These are phyloP conservation scores for Neopestalotiopsis sp. DNA, from an alignment of 2,329 filamentous ascomycete species.

Conservation along the genomic window DNA sequence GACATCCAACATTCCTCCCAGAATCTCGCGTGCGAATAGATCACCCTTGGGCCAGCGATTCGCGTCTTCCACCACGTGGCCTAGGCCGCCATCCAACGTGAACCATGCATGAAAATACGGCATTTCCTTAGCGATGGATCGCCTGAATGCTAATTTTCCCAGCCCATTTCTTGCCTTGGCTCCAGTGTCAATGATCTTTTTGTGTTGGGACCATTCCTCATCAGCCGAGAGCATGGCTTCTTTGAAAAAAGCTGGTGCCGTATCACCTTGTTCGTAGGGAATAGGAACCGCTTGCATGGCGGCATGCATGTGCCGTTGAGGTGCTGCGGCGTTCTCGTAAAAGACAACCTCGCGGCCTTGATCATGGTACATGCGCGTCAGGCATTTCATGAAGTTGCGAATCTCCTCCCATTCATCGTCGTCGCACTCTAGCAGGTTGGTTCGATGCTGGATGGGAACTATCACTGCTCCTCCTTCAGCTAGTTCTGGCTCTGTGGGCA, in stretches of 20 bases:
- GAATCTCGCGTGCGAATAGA: conserved; percentile 87
- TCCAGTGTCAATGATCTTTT: conserved; percentile 89
- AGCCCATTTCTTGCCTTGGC: conserved; percentile 68
- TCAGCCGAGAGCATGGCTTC: conserved; percentile 90
- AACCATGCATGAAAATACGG: conserved; percentile 99
- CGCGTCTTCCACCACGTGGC: conserved; percentile 88
- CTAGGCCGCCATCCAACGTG: conserved; percentile 85
- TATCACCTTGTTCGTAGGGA: conserved; percentile 89
- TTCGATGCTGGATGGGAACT: conserved; percentile 84
- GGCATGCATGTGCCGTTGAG: conserved; percentile 80
- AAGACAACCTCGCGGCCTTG: conserved; percentile 93
- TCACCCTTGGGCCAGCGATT: conserved; percentile 88
- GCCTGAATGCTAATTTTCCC: conserved; percentile 82
- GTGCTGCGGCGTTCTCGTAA: conserved; percentile 93
- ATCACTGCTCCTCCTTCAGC: conserved; percentile 84
- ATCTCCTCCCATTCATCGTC: conserved; percentile 99
- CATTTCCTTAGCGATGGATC: conserved; percentile 89
- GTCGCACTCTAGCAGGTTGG: conserved; percentile 94
- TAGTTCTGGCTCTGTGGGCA: conserved; percentile 89
- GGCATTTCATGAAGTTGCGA: conserved; percentile 97
- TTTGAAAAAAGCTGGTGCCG: conserved; percentile 90
- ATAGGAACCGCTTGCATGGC: conserved; percentile 86
- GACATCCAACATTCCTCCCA: conserved; percentile 89
- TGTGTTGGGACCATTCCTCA: conserved; percentile 95
- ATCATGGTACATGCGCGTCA: conserved; percentile 93